These are phyloP conservation scores for Metarhizium anisopliae DNA, from an alignment of 2,329 filamentous ascomycete species.

Conservation along the genomic window DNA sequence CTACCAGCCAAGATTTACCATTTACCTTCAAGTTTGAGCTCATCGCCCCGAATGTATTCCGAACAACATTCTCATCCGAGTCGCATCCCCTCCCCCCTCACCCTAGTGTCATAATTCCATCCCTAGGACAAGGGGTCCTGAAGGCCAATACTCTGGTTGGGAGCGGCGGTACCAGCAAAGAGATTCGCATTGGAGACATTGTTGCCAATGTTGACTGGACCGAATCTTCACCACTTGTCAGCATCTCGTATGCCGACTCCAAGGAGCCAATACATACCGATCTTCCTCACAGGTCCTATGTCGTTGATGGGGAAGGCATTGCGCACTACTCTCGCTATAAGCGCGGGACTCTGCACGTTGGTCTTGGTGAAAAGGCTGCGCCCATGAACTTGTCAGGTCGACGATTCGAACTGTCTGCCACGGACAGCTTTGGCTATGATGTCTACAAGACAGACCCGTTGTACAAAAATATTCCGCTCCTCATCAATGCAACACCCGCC, in stretches of 20 bases:
- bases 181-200: conserved; percentile 37
- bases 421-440: conserved; percentile 67
- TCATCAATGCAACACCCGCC: conserved; percentile 57
- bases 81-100: conserved; percentile 56
- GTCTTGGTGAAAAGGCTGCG: conserved; percentile 63
- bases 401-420: conserved; percentile 52
- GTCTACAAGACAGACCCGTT: conserved; percentile 61
- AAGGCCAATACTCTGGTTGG: neutral
- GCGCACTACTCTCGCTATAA: conserved; percentile 58
- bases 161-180: conserved; percentile 19
- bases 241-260: conserved; percentile 37
- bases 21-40: conserved; percentile 56
- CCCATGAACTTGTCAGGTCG: conserved; percentile 64
- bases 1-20: conserved; percentile 18
- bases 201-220: conserved; percentile 51
- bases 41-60: conserved; percentile 53
- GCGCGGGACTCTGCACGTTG: conserved; percentile 54
- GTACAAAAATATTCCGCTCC: conserved; percentile 67
- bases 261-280: conserved; percentile 50
- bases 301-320: conserved; percentile 49
- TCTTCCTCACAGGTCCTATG: conserved; percentile 57
- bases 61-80: conserved; percentile 56
- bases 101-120: conserved; percentile 40
- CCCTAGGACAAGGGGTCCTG: conserved; percentile 22
- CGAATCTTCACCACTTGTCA: conserved; percentile 43